Evolutionary conservation across 2,329 filamentous ascomycete genomes (phyloP).

Genomic region (Dryadomyces quercus-mongolicae): DNA sequence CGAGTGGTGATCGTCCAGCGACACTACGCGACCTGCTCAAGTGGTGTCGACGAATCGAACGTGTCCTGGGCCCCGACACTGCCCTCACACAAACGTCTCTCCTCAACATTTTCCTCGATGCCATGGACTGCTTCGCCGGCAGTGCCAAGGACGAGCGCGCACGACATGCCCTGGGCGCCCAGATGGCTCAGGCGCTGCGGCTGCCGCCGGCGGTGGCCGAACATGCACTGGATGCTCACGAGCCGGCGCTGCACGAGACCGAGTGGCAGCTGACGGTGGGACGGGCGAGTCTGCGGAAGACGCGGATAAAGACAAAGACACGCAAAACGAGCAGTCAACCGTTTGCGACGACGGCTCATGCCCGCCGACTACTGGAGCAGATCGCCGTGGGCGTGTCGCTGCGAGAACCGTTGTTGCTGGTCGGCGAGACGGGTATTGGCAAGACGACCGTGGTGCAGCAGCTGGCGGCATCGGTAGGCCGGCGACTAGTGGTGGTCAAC

Average conservation of each 20-base stretch:
- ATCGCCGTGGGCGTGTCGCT: constrained; percentile 72
- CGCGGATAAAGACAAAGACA: not conserved
- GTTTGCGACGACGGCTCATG: constrained; percentile 83
- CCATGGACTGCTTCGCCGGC: constrained; percentile 82
- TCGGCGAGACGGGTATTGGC: constrained; percentile 97
- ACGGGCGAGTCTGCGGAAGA: constrained; percentile 21
- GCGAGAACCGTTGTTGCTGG: constrained; percentile 80
- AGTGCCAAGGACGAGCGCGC: constrained; percentile 57
- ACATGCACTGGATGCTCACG: constrained; percentile 62
- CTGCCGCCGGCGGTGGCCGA: constrained; percentile 72
- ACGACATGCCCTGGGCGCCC: constrained; percentile 47
- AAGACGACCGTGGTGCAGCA: constrained; percentile 97
- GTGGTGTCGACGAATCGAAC: constrained; percentile 69
- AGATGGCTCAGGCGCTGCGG: constrained; percentile 77
- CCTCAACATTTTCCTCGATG: constrained; percentile 87
- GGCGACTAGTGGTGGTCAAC: constrained; percentile 86
- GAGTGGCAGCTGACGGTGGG: constrained; percentile 51
- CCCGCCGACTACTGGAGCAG: constrained; percentile 75
- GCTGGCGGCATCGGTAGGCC: constrained; percentile 69
- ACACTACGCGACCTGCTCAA: constrained; percentile 67
- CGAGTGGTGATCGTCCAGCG: constrained; percentile 32
- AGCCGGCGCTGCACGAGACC: constrained; percentile 55
- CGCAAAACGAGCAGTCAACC: constrained; percentile 28
- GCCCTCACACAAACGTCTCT: constrained; percentile 41
- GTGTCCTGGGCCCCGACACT: constrained; percentile 54